Evolutionary conservation across 2,329 filamentous ascomycete species (phyloP).

Genomic region (Talaromyces piceae): DNA sequence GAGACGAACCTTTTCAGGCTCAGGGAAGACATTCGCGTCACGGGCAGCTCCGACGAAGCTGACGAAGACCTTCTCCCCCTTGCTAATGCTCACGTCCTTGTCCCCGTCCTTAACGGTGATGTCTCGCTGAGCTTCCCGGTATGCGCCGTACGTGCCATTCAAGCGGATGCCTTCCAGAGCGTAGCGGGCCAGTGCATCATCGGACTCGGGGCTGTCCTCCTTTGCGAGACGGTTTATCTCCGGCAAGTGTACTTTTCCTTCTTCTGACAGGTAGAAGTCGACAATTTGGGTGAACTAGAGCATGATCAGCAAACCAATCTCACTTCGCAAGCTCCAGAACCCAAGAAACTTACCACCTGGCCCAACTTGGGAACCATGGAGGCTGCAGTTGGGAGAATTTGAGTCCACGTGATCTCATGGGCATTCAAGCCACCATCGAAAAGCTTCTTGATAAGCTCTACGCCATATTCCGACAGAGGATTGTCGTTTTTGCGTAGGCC

Average conservation of each 20-base stretch:
- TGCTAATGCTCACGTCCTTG: slow-evolving; percentile 43
- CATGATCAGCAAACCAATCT: not conserved
- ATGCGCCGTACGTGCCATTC: slow-evolving; percentile 54
- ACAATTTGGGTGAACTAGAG: slow-evolving; percentile 61
- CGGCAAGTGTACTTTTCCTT: slow-evolving; percentile 49
- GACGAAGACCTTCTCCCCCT: slow-evolving; percentile 56
- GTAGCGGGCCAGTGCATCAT: slow-evolving; percentile 60
- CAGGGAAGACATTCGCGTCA: slow-evolving; percentile 54
- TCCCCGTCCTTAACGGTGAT: slow-evolving; percentile 48
- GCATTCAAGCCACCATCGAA: slow-evolving; percentile 55
- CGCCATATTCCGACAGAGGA: slow-evolving; percentile 56
- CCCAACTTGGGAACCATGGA: slow-evolving; percentile 65
- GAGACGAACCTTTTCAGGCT: slow-evolving; percentile 55
- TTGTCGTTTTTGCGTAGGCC: slow-evolving; percentile 46
- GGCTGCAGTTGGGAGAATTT: slow-evolving; percentile 60
- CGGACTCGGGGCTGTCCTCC: slow-evolving; percentile 48
- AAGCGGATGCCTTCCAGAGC: slow-evolving; percentile 65
- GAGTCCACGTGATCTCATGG: slow-evolving; percentile 62
- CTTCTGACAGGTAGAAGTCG: slow-evolving; percentile 61
- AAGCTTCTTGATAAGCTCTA: slow-evolving; percentile 57
- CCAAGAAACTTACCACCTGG: slow-evolving; percentile 49
- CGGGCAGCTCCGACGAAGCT: slow-evolving; percentile 53
- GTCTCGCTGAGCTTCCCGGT: slow-evolving; percentile 46
- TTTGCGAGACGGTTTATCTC: slow-evolving; percentile 56
- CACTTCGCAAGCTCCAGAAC: slow-evolving; percentile 13